Conservation (phyloP, 2,329 filamentous ascomycete genomes). For the Ascochyta rabiei region DNA sequence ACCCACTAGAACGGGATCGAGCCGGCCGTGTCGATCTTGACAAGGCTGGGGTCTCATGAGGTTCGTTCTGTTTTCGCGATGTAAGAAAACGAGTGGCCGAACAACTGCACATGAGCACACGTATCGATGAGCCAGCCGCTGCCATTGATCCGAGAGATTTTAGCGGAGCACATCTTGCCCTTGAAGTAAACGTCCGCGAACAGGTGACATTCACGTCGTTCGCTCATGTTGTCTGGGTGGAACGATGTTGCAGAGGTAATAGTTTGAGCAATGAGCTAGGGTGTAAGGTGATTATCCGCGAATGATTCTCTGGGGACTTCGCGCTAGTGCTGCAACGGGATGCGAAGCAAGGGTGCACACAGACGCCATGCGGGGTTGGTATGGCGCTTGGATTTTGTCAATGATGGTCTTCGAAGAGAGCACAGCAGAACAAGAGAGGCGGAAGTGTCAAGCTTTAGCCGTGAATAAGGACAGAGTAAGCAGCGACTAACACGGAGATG, state of each 20-base stretch:
- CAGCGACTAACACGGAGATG: neutral
- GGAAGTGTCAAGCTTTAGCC: neutral
- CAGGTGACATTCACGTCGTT: neutral
- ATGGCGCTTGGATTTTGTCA: neutral
- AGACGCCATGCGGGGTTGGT: slow-evolving; percentile 7
- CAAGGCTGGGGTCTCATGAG: slow-evolving; percentile 9
- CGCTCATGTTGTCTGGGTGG: slow-evolving; percentile 1
- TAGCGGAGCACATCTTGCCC: neutral
- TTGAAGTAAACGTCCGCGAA: neutral
- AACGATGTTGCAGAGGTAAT: slow-evolving; percentile 1
- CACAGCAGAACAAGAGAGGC: neutral
- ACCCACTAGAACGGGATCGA: slow-evolving; percentile 14
- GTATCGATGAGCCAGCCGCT: neutral
- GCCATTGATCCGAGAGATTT: neutral
- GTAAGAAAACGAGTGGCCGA: neutral
- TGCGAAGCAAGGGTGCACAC: neutral
- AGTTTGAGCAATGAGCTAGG: neutral
- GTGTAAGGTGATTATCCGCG: slow-evolving; percentile 12
- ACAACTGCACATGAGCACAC: neutral
- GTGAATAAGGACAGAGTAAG: neutral
- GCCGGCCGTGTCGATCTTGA: slow-evolving; percentile 4
- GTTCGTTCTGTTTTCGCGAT: neutral
- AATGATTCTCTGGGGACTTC: slow-evolving; percentile 1
- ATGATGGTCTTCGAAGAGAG: neutral
- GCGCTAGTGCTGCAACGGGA: slow-evolving; percentile 2